Evolutionary conservation across 768 basidiomycete species (phyloP).

Genomic region (Rhizopogon roseolus): DNA sequence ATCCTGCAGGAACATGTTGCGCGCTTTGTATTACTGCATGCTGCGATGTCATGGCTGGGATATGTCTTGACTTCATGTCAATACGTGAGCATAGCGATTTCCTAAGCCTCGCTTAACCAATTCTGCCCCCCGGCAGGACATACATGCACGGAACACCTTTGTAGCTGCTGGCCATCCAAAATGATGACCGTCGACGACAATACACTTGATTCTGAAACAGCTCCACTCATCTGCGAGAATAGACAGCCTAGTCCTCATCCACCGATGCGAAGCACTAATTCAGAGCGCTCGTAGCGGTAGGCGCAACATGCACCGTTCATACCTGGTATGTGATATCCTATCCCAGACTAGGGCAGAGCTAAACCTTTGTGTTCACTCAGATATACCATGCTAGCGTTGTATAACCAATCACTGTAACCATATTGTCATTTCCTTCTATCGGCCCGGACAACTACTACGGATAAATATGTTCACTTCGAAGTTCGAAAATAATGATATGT

Average conservation of each 20-base stretch:
- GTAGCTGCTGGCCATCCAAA: slow-evolving; percentile 14
- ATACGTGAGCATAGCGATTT: slow-evolving; percentile 11
- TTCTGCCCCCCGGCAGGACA: slow-evolving; percentile 9
- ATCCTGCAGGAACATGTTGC: slow-evolving; percentile 19
- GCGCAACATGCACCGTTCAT: neutral
- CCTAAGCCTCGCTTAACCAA: neutral
- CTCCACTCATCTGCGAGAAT: slow-evolving; percentile 15
- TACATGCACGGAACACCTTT: slow-evolving; percentile 19
- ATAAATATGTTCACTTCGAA: neutral
- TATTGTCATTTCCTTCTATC: too few species aligned
- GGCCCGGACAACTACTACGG: neutral
- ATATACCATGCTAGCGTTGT: neutral
- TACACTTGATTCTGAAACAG: slow-evolving; percentile 7
- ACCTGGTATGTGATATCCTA: neutral
- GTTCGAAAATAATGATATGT: too few species aligned
- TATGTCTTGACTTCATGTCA: slow-evolving; percentile 20
- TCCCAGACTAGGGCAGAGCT: neutral
- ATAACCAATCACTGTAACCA: too few species aligned
- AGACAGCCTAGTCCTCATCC: slow-evolving; percentile 18
- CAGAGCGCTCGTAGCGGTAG: neutral
- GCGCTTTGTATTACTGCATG: slow-evolving; percentile 10
- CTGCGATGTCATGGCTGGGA: slow-evolving; percentile 16
- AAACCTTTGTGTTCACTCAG: neutral
- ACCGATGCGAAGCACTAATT: slow-evolving; percentile 14
- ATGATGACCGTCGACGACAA: neutral